These are phyloP conservation scores for Acrasis kona DNA, from an alignment of 78 protist genomes.

Conservation along the genomic window DNA sequence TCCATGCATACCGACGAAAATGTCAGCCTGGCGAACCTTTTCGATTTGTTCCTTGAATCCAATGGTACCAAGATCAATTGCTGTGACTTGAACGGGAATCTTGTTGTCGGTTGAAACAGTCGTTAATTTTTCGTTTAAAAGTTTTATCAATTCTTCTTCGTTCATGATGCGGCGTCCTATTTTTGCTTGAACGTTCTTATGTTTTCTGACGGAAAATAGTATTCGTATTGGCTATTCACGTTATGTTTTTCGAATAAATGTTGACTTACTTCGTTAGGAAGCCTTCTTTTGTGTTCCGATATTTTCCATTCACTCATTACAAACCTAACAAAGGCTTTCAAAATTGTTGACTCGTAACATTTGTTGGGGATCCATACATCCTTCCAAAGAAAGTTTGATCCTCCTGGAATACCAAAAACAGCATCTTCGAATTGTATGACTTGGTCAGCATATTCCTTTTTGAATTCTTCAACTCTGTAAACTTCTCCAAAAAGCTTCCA, in stretches of 20 bases:
- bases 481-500: background rate
- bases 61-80: background rate
- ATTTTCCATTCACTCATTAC: background rate
- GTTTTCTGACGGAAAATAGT: background rate
- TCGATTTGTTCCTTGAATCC: background rate
- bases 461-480: background rate
- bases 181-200: background rate
- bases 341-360: background rate
- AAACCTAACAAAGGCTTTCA: background rate
- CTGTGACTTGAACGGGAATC: background rate
- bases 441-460: background rate
- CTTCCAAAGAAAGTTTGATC: constrained; percentile 2
- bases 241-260: too few species aligned
- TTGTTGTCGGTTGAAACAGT: background rate
- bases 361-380: constrained; percentile 1
- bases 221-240: background rate
- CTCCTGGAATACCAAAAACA: constrained; percentile 1
- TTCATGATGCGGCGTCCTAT: background rate
- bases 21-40: background rate
- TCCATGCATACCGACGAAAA: background rate
- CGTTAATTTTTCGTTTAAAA: background rate
- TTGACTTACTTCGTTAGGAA: too few species aligned
- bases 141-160: background rate
- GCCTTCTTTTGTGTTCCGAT: background rate
- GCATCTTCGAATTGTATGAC: too few species aligned